Conservation (phyloP, 768 basidiomycete genomes). For the Coprinellus aureogranulatus region DNA sequence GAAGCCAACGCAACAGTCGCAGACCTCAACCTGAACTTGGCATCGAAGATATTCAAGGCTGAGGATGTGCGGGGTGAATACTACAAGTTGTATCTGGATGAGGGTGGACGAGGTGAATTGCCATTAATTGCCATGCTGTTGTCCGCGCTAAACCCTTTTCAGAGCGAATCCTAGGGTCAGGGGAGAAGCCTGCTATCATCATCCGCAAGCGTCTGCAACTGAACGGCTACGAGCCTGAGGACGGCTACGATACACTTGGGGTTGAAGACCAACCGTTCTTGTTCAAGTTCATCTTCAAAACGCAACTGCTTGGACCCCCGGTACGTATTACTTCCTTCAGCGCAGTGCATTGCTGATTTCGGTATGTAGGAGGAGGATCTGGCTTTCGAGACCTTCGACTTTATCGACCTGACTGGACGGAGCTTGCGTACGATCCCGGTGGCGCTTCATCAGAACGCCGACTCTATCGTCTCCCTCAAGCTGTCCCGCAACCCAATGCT, state of each 20-base stretch:
- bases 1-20: constrained; percentile 64
- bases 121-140: background rate
- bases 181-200: constrained; percentile 83
- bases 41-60: constrained; percentile 51
- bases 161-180: constrained; percentile 82
- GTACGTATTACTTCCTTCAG: constrained; percentile 37
- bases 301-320: constrained; percentile 59
- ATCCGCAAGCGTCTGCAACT: constrained; percentile 81
- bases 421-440: constrained; percentile 88
- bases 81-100: constrained; percentile 71
- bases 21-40: constrained; percentile 61
- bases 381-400: constrained; percentile 66
- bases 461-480: constrained; percentile 79
- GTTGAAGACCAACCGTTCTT: constrained; percentile 81
- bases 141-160: constrained; percentile 3
- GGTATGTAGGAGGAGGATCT: constrained; percentile 67
- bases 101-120: constrained; percentile 68
- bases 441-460: constrained; percentile 78
- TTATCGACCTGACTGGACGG: constrained; percentile 77
- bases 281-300: constrained; percentile 88
- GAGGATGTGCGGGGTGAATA: constrained; percentile 49
- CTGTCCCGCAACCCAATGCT: constrained; percentile 94
- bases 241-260: constrained; percentile 74
- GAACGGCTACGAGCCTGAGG: constrained; percentile 82
- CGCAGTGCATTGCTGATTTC: constrained; percentile 1